Evolutionary conservation across 257 asterid genomes (phyloP).

Genomic region (Mitragyna speciosa): DNA sequence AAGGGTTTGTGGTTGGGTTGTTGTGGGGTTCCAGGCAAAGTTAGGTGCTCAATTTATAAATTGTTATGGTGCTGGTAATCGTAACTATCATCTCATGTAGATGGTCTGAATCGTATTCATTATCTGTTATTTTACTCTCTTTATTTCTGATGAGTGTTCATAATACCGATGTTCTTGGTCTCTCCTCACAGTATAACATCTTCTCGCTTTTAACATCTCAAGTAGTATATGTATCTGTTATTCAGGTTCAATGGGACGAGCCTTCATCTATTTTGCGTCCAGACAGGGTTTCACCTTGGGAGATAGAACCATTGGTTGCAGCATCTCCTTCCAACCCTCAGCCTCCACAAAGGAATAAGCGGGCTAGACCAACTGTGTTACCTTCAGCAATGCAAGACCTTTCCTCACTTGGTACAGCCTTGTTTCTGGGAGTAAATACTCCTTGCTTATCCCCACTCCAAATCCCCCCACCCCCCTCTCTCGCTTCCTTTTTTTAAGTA

Average conservation of each 20-base stretch:
- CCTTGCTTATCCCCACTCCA: not conserved
- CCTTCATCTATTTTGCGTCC: conserved; percentile 87
- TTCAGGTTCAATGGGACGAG: conserved; percentile 99
- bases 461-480: too few relatives aligned
- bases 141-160: not conserved
- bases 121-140: not conserved
- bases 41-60: too few relatives aligned
- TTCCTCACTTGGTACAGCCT: conserved; percentile 55
- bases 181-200: not conserved
- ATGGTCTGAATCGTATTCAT: not conserved
- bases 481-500: not conserved
- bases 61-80: not conserved
- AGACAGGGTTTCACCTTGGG: conserved; percentile 92
- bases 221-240: not conserved
- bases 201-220: not conserved
- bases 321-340: conserved; percentile 66
- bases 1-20: too few relatives aligned
- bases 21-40: too few relatives aligned
- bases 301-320: conserved; percentile 76
- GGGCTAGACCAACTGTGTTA: conserved; percentile 62
- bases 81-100: not conserved
- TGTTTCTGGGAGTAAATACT: conserved; percentile 15
- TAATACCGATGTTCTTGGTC: not conserved
- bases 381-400: conserved; percentile 66
- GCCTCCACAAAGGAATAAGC: conserved; percentile 83